Evolutionary conservation across 768 basidiomycete species (phyloP), one percentile per base, ranked within the genome.

Genomic region (Russula virescens): DNA sequence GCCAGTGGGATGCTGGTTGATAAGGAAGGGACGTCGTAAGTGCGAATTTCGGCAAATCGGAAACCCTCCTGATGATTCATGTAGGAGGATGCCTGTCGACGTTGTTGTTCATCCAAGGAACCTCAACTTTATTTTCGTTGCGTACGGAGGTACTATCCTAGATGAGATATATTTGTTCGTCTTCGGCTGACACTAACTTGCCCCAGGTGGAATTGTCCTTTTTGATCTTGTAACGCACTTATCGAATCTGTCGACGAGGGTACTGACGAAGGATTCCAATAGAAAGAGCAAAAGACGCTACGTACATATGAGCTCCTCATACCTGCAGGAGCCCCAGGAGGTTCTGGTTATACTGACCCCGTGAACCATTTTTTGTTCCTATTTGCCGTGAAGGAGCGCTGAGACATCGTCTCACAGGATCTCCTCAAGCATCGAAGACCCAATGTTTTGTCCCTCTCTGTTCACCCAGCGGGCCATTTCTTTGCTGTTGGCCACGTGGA

Each of bases 251-350:
- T 26, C 25, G 23, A 10, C 11, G 19, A 21, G 19, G 23, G 51
- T 35, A 52, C 53, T 49, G 23, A 63, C 38, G 14, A 58, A 13
- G 43, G 13, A 43, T 40, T 43, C 42, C 58, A 78, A 74, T 77
- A 65, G 78, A 83, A 73, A 31, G 77, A 83, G 69, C 79, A 77
- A 26, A 79, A 75, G 51, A 80, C 80, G 3, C 65, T 84, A 14
- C 80, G 84, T 46, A 82, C 79, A 11, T 94, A 86, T 70, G 89
- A 91, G 71, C 76, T 89, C 52, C 74, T 83, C 6, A 69, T 93
- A 6, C 83, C 87, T 23, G 89, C 92, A 5, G 92, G 93, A 40
- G 89, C 92, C 8, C 88, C 89, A 4, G 92, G 91, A 56, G 91
- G 91, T 4, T 74, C 77, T 25, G 85, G 85, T 13, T 89, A 88